Conservation (phyloP, 2,329 filamentous ascomycete genomes). For the Trichothecium roseum region DNA sequence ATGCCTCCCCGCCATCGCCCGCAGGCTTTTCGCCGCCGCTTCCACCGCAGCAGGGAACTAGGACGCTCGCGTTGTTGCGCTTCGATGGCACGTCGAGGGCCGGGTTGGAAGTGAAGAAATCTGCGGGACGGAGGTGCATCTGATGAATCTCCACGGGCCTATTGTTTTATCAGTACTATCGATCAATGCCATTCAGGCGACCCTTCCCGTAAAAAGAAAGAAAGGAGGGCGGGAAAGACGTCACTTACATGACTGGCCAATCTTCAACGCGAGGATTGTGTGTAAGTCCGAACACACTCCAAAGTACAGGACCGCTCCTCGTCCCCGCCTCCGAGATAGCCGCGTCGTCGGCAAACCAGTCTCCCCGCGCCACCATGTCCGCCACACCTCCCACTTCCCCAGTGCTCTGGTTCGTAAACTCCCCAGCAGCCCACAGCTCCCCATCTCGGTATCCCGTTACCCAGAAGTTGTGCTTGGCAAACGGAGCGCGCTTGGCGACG, state of each 20-base stretch:
- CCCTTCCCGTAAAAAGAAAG: background rate
- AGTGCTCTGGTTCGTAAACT: conserved; percentile 30
- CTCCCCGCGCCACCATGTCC: conserved; percentile 34
- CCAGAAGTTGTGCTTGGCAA: conserved; percentile 27
- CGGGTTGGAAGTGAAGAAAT: conserved; percentile 35
- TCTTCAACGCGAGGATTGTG: conserved; percentile 38
- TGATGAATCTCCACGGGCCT: conserved; percentile 39
- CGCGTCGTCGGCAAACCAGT: conserved; percentile 29
- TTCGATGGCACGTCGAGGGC: conserved; percentile 29
- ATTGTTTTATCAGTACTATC: background rate
- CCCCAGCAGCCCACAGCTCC: conserved; percentile 25
- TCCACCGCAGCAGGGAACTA: conserved; percentile 23
- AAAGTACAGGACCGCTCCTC: conserved; percentile 26
- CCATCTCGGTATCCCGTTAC: conserved; percentile 26
- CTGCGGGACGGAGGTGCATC: conserved; percentile 31
- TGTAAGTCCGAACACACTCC: conserved; percentile 38
- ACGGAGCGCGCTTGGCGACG: conserved; percentile 29
- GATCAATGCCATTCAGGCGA: too few relatives aligned
- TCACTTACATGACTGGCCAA: conserved; percentile 39
- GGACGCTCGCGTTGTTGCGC: conserved; percentile 27
- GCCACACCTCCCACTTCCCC: conserved; percentile 25
- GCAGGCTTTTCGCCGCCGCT: conserved; percentile 3
- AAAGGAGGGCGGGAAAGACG: too few relatives aligned
- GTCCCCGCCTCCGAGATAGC: conserved; percentile 5
- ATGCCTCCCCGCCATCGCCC: conserved; percentile 1